A percentile compares a stretch with the other conserved stretches of the same genome.
These are phyloP conservation scores for Aspergillus alliaceus DNA, from an alignment of 2,329 filamentous ascomycete species.

Conservation along the genomic window DNA sequence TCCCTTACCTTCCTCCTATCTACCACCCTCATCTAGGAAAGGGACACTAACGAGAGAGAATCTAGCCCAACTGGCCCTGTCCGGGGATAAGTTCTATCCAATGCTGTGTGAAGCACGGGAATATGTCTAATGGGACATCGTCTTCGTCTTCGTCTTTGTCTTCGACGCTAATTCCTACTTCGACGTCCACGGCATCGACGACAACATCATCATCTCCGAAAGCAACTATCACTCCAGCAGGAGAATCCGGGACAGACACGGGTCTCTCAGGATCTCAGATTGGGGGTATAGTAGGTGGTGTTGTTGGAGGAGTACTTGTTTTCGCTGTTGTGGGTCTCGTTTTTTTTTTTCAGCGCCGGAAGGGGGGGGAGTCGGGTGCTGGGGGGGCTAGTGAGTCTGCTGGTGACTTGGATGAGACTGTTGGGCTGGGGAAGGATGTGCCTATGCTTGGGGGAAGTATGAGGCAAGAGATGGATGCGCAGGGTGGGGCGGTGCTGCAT, in stretches of 20 bases:
- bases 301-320: constrained; percentile 7
- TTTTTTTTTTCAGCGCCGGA: constrained; percentile 4
- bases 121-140: constrained; percentile 5
- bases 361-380: too few relatives aligned
- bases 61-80: constrained; percentile 5
- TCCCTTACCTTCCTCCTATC: not conserved
- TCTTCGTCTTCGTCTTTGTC: not conserved
- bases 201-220: not conserved
- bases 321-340: not conserved
- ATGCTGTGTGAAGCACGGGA: constrained; percentile 9
- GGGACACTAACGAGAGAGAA: not conserved
- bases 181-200: not conserved
- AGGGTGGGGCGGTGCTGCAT: constrained; percentile 9
- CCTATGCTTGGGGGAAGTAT: constrained; percentile 11
- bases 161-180: not conserved
- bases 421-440: not conserved
- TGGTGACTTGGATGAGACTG: not conserved
- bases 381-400: too few relatives aligned
- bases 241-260: not conserved
- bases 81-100: constrained; percentile 7
- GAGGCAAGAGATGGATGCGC: constrained; percentile 13
- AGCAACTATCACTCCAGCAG: not conserved
- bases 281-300: constrained; percentile 12
- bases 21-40: not conserved
- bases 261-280: constrained; percentile 5